Base-by-base conservation (phyloP, 2,329 filamentous ascomycete species). In the Zymoseptoria crescenta region DNA sequence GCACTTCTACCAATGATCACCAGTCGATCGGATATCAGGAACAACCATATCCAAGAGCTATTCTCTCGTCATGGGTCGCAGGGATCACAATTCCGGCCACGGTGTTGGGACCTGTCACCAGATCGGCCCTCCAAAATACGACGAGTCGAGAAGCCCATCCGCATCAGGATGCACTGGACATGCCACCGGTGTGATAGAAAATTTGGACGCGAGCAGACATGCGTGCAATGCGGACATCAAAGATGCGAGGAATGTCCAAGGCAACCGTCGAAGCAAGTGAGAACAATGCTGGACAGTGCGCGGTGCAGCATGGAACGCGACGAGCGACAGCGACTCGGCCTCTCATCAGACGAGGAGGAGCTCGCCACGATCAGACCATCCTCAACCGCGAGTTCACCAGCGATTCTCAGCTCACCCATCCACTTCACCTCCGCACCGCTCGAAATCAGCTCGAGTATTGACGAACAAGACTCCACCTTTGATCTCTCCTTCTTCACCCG, bases 221-320 rank as follows among this genome's bases (percentile, higher is more conserved):
- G 92, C 74, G 74, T 81, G 64, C 83, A 83, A 65, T 96, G 92
- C 77, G 81, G 88, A 66, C 92, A 96, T 75, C 79, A 79, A 52
- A 84, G 89, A 65, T 96, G 92, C 82, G 87, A 84, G 70, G 85
- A 88, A 69, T 96, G 92, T 73, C 83, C 85, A 28, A 85, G 89
- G 57, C 84, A 87, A 68, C 91, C 91, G 35, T 78, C 82, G 56
- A 85, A 86, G 76, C 84, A 83, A 65, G 80, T 77, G 67, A 81
- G 84, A 65, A 78, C 78, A 62, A 79, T 83, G 69, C 77, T 77
- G 65, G 74, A 80, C 60, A 62, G 30, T 27, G 80, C 83, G 64
- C 82, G 83, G 61, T 82, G 75, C 61, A 69, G 65, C 57, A 67
- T 55, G 68, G 63, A 65, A 71, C 52, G 45, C 51, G 49, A 16